Percentiles rank a stretch among this genome's conserved stretches.
phyloP scores from a whole-genome alignment of 2,329 filamentous ascomycete genomes.

The Penicillium concentricum region DNA sequence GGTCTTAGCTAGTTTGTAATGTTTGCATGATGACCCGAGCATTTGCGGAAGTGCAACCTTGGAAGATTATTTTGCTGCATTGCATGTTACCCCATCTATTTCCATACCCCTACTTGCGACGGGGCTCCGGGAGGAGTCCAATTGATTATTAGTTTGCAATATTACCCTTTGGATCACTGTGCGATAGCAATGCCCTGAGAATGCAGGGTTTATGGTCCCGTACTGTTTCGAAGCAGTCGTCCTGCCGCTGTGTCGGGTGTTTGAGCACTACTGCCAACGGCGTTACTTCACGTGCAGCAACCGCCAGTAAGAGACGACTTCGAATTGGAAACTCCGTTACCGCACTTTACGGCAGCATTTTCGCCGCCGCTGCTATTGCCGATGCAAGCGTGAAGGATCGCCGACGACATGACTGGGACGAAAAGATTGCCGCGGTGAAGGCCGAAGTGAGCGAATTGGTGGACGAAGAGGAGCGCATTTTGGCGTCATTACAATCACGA shows the following conservation, averaged over 20 bases:
- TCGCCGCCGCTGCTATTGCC: slow-evolving; percentile 42
- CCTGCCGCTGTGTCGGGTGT: slow-evolving; percentile 45
- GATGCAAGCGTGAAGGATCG: slow-evolving; percentile 42
- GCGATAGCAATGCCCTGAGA: slow-evolving; percentile 34
- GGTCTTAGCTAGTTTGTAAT: slow-evolving; percentile 35
- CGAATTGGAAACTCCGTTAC: slow-evolving; percentile 45
- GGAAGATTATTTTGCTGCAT: slow-evolving; percentile 9
- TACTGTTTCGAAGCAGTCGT: slow-evolving; percentile 37
- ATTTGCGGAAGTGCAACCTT: slow-evolving; percentile 13
- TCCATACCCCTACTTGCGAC: slow-evolving; percentile 9
- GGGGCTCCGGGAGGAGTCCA: slow-evolving; percentile 19
- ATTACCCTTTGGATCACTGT: neutral
- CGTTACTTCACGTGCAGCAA: slow-evolving; percentile 35
- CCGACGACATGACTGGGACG: slow-evolving; percentile 41
- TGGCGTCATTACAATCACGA: slow-evolving; percentile 32
- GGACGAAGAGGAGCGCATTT: slow-evolving; percentile 39
- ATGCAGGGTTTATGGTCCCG: slow-evolving; percentile 49
- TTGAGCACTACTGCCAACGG: slow-evolving; percentile 36
- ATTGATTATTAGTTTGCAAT: slow-evolving; percentile 6
- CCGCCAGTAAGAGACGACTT: slow-evolving; percentile 39
- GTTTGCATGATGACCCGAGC: slow-evolving; percentile 34
- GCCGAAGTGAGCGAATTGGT: slow-evolving; percentile 42
- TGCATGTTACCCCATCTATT: slow-evolving; percentile 8
- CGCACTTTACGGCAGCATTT: slow-evolving; percentile 46
- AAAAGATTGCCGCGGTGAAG: slow-evolving; percentile 45